Evolutionary conservation across 345 rosid species (phyloP), one percentile per base, ranked within the genome.

Genomic region (Aegle marmelos): DNA sequence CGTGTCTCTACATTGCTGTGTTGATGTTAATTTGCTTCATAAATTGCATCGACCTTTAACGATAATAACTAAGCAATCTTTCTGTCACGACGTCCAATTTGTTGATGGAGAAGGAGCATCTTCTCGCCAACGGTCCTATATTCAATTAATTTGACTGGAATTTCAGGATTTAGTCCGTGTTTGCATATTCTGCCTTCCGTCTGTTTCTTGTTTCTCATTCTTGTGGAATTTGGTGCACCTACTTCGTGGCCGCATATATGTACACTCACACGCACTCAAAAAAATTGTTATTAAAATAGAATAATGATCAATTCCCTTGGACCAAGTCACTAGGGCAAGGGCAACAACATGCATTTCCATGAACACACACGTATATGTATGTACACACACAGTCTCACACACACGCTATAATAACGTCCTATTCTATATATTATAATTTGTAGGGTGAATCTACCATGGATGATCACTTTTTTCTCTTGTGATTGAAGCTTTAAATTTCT

Each of bases 11-110:
- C 85, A 72, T 72, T 85, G 79, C 79, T 88, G 87, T 73, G 82
- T 65, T 70, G 84, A 79, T 69, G 81, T 77, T 54, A 56, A 56
- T 3, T 82, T 57, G 69, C 25, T 77, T 53, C 90, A 83, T 88
- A 61, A 70, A 36, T 84, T 77, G 57, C 73, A 90, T 86, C 90
- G 90, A 87, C 34, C 45, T 59, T 72, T 64, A 58, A 80, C 86
- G 90, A 76, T 81, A 28, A 78, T 76, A 75, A 84, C 89, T 8
- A 77, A 59, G 90, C 28, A 1, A 64, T 65, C 8, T 5, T 17
- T 72, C 85, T 84, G 83, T 80, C 75, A 3, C 41, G 9, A 74
- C 30, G 45, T 2, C 30, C 56, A 24, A 21, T 58, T 45, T 53
- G 17, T 30, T 41, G 68, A 62, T 58, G 54, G 28, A 53, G 67